Evolutionary conservation across 371 early-diverging fungal species (phyloP), one percentile per base, ranked within the genome.

Genomic region (Mortierella sp.): DNA sequence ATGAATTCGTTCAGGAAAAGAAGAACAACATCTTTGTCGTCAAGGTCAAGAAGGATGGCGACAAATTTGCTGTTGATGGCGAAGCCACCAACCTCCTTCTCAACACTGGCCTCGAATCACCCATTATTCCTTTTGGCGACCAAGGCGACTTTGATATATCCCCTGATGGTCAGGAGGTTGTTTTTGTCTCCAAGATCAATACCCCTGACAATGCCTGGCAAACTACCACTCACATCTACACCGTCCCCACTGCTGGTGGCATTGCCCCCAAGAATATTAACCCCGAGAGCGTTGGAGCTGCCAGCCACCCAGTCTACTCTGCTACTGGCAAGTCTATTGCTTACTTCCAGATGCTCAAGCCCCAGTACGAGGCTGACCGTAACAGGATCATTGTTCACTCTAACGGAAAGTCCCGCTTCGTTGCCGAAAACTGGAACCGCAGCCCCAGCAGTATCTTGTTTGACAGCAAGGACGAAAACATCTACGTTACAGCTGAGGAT

Each of bases 321-420:
- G 77, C 86, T 1, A 88, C 89, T 29, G 95, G 93, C 22, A 77
- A 78, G 28, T 75, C 71, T 29, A 79, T 96, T 5, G 91, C 91
- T 5, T 96, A 90, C 71, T 79, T 95, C 29, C 94, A 95, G 83
- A 95, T 93, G 95, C 67, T 75, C 32, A 77, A 70, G 15, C 90
- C 90, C 6, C 85, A 90, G 45, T 93, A 95, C 64, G 95, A 96
- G 82, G 82, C 95, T 0, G 96, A 95, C 66, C 89, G 90, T 57
- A 94, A 93, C 76, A 87, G 87, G 22, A 90, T 96, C 37, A 75
- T 89, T 40, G 22, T 93, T 22, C 89, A 91, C 65, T 57, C 66
- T 23, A 84, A 90, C 59, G 83, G 84, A 22, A 51, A 82, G n/a
- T 83, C 85, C 0, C 81, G 84, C 12, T 59, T 75, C 3, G 68